phyloP scores from a whole-genome alignment of 2,329 filamentous ascomycete species.

The Sporothrix inflata region DNA sequence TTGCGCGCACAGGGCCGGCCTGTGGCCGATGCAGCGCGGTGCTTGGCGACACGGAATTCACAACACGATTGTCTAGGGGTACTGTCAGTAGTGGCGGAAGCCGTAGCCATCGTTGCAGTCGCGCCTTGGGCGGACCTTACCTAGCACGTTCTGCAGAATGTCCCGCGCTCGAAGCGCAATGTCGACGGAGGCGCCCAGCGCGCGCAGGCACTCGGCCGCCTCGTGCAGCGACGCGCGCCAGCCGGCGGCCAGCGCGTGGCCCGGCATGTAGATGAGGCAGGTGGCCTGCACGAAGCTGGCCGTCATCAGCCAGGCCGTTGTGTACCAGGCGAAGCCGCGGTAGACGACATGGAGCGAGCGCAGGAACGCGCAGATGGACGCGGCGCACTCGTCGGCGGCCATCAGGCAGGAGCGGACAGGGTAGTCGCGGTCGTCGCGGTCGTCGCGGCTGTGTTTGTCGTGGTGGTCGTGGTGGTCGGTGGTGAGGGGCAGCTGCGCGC shows the following conservation, averaged over 20 bases:
- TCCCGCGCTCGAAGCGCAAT: background rate
- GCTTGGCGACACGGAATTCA: no score
- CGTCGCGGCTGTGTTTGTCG: background rate
- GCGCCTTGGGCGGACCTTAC: no score
- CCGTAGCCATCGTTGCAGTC: no score
- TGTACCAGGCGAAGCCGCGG: conserved; percentile 12
- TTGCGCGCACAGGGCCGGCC: no score
- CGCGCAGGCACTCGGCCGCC: background rate
- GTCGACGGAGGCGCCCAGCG: background rate
- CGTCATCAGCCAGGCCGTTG: conserved; percentile 17
- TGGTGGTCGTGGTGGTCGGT: background rate
- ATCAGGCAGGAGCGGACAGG: background rate
- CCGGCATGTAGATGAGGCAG: conserved; percentile 20
- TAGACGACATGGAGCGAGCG: background rate
- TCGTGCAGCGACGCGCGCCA: background rate
- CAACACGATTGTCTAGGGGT: no score
- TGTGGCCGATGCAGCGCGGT: no score
- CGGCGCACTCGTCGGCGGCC: background rate
- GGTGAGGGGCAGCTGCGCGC: background rate
- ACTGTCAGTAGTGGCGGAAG: no score
- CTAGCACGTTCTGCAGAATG: background rate
- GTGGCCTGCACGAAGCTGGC: conserved; percentile 19
- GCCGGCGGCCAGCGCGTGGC: background rate
- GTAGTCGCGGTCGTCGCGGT: background rate
- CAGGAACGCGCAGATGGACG: conserved; percentile 10